Evolutionary conservation across 2,329 filamentous ascomycete genomes (phyloP).

Genomic region (Chaetomium sp.): DNA sequence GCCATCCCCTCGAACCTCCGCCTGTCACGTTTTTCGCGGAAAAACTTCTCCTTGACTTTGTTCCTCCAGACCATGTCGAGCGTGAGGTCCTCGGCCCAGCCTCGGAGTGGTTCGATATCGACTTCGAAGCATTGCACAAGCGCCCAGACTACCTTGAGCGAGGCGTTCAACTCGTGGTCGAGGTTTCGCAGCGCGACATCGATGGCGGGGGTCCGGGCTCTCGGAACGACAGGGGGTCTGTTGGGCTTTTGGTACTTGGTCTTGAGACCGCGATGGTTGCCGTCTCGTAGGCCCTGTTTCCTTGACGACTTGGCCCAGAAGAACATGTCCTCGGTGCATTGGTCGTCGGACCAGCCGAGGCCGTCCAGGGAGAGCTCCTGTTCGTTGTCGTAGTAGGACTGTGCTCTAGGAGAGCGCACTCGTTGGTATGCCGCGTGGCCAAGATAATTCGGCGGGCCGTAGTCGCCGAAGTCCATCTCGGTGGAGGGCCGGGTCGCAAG

Average conservation of each 20-base stretch:
- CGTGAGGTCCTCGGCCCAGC: conserved; percentile 26
- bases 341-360: conserved; percentile 16
- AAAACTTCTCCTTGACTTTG: conserved; percentile 23
- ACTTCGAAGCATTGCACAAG: conserved; percentile 24
- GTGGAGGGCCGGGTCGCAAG: background rate
- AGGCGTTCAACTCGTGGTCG: conserved; percentile 17
- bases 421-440: background rate
- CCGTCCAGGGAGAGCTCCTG: background rate
- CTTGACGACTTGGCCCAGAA: background rate
- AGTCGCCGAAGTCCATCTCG: conserved; percentile 17
- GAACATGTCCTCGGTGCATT: conserved; percentile 15
- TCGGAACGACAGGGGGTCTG: background rate
- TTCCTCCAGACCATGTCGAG: conserved; percentile 29
- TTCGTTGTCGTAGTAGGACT: background rate
- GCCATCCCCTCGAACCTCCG: conserved; percentile 16
- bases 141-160: conserved; percentile 18
- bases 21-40: conserved; percentile 14
- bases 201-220: conserved; percentile 12
- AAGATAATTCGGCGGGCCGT: background rate
- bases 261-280: background rate
- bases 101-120: conserved; percentile 17
- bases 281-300: background rate
- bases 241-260: conserved; percentile 10
- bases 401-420: background rate
- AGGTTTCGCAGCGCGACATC: conserved; percentile 26